Conservation (phyloP, 2,329 filamentous ascomycete genomes). For the Colletotrichum sp. region DNA sequence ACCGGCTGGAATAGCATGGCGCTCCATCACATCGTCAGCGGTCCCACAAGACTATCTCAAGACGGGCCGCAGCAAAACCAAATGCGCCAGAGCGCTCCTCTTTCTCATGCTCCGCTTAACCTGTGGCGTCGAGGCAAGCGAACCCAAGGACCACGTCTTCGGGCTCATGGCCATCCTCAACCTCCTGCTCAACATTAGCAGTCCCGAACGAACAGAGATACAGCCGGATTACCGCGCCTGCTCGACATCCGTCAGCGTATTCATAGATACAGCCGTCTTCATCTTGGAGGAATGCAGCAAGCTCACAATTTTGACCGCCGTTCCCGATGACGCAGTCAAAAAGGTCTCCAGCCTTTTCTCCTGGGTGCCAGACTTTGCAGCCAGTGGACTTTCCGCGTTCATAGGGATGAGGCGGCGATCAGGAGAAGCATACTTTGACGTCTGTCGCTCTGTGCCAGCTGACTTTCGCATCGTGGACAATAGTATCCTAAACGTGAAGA, state of each 20-base stretch:
- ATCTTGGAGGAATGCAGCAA: slow-evolving; percentile 17
- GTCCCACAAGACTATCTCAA: too few species aligned
- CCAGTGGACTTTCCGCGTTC: not conserved
- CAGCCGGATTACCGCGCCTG: not conserved
- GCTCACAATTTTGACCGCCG: slow-evolving; percentile 24
- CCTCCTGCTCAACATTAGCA: not conserved
- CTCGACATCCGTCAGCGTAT: not conserved
- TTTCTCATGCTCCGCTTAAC: slow-evolving; percentile 17
- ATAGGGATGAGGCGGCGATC: slow-evolving; percentile 1
- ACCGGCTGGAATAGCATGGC: not conserved
- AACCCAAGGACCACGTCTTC: slow-evolving; percentile 20
- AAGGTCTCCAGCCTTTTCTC: slow-evolving; percentile 8
- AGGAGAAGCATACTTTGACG: not conserved
- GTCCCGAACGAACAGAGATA: not conserved
- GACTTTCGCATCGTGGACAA: not conserved
- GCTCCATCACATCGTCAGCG: slow-evolving; percentile 3
- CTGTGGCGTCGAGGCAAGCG: slow-evolving; percentile 19
- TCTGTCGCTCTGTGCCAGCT: not conserved
- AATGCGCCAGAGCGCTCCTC: slow-evolving; percentile 9
- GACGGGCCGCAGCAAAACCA: not conserved
- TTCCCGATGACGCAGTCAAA: slow-evolving; percentile 19
- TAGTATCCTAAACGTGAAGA: not conserved
- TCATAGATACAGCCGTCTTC: not conserved
- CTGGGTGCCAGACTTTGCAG: slow-evolving; percentile 27
- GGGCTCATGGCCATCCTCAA: slow-evolving; percentile 21